Conservation (phyloP, 495 filamentous ascomycete species). For the Daldinia childiae region DNA sequence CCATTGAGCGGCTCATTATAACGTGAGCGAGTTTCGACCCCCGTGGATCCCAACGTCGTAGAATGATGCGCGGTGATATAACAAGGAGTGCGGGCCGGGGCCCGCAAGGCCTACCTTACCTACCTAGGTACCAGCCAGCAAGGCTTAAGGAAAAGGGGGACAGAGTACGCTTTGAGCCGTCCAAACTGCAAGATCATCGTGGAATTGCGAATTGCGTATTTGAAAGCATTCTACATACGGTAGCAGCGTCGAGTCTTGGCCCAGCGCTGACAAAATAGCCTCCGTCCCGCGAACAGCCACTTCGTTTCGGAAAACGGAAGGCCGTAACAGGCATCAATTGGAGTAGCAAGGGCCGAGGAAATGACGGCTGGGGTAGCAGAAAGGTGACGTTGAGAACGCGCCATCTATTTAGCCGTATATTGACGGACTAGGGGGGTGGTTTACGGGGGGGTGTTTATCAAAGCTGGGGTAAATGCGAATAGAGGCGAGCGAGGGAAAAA, state of each 20-base stretch:
- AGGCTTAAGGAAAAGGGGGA: not conserved
- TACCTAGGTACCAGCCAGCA: not conserved
- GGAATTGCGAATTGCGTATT: conserved; percentile 15
- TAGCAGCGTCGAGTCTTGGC: conserved; percentile 38
- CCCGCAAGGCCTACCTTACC: conserved; percentile 3
- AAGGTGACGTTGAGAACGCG: conserved; percentile 40
- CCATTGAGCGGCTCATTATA: conserved; percentile 22
- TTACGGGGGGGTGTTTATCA: conserved; percentile 33
- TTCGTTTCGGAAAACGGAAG: conserved; percentile 46
- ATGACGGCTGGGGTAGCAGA: conserved; percentile 37
- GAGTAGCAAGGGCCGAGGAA: conserved; percentile 42
- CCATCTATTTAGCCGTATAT: conserved; percentile 49
- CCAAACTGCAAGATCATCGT: conserved; percentile 38
- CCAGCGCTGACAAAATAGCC: conserved; percentile 23
- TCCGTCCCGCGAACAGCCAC: conserved; percentile 37
- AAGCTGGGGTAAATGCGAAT: conserved; percentile 37
- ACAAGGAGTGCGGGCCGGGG: conserved; percentile 36
- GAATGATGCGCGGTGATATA: conserved; percentile 31
- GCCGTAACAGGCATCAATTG: conserved; percentile 35
- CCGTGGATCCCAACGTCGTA: conserved; percentile 10
- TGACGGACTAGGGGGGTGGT: conserved; percentile 30
- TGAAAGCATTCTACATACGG: conserved; percentile 34
- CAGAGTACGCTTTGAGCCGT: conserved; percentile 7
- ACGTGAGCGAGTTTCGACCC: conserved; percentile 22
- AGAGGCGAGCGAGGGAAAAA: not conserved